A percentile compares a stretch with the other conserved stretches of the same genome.
phyloP scores from a whole-genome alignment of 2,329 filamentous ascomycete genomes.

The Pseudogymnoascus verrucosus region DNA sequence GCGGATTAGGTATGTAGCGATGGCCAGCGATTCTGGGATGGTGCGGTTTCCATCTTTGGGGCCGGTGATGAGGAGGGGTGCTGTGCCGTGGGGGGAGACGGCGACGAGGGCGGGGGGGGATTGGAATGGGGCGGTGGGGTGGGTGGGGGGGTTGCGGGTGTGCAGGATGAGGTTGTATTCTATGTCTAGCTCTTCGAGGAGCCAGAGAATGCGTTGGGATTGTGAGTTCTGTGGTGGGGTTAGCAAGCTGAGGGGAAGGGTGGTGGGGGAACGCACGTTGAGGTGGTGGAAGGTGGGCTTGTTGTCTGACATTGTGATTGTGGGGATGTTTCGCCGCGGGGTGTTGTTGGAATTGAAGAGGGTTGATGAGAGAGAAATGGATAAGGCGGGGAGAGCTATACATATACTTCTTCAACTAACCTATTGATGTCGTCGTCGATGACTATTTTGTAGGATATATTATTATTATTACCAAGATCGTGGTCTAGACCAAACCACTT shows the following conservation, averaged over 20 bases:
- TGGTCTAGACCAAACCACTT: not conserved
- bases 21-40: constrained; percentile 27
- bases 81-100: constrained; percentile 77
- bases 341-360: not conserved
- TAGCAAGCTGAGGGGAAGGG: too few relatives aligned
- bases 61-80: constrained; percentile 54
- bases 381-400: not conserved
- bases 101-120: constrained; percentile 59
- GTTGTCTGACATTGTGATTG: not conserved
- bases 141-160: too few relatives aligned
- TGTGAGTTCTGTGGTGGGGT: too few relatives aligned
- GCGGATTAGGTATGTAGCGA: constrained; percentile 27
- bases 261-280: too few relatives aligned
- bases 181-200: too few relatives aligned
- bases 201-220: too few relatives aligned
- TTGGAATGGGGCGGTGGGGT: too few relatives aligned
- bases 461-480: not conserved
- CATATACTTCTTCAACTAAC: not conserved
- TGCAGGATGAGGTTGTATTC: too few relatives aligned
- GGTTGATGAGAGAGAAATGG: not conserved
- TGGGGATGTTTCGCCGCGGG: not conserved
- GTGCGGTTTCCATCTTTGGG: constrained; percentile 16
- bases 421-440: not conserved
- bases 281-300: constrained; percentile 24
- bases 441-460: not conserved